These are phyloP conservation scores for Rhododendron williamsianum DNA, from an alignment of 148 eudicot genomes.

Conservation along the genomic window DNA sequence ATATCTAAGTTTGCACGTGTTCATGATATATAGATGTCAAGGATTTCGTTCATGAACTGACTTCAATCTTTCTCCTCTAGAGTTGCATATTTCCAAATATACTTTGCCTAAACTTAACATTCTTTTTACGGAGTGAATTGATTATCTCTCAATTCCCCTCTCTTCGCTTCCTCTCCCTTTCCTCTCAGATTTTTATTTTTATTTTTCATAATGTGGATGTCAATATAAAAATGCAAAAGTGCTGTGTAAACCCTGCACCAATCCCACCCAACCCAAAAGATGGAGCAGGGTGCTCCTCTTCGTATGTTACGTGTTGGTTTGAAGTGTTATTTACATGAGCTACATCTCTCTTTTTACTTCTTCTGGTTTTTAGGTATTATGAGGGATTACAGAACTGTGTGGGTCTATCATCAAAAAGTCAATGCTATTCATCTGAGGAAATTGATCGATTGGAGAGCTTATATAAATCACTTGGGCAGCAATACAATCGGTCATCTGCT, in stretches of 20 bases:
- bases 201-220: not conserved
- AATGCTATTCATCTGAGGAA: constrained; percentile 59
- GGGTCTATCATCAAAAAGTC: constrained; percentile 58
- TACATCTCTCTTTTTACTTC: not conserved
- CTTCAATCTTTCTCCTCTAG: not conserved
- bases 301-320: constrained; percentile 3
- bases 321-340: not conserved
- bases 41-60: not conserved
- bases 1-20: not conserved
- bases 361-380: constrained; percentile 53
- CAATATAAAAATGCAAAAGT: not conserved
- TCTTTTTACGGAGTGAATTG: not conserved
- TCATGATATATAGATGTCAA: not conserved
- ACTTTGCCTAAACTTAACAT: not conserved
- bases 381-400: constrained; percentile 93
- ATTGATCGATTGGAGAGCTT: constrained; percentile 64
- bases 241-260: not conserved
- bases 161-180: not conserved
- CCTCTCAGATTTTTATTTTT: not conserved
- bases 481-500: constrained; percentile 83
- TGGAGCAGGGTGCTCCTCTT: not conserved
- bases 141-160: not conserved
- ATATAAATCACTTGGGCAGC: constrained; percentile 70
- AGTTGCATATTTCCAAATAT: not conserved
- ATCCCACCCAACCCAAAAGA: not conserved